A percentile compares a stretch with the other conserved stretches of the same genome.
Conservation (phyloP, 768 basidiomycete species). For the Pisolithus tinctorius region DNA sequence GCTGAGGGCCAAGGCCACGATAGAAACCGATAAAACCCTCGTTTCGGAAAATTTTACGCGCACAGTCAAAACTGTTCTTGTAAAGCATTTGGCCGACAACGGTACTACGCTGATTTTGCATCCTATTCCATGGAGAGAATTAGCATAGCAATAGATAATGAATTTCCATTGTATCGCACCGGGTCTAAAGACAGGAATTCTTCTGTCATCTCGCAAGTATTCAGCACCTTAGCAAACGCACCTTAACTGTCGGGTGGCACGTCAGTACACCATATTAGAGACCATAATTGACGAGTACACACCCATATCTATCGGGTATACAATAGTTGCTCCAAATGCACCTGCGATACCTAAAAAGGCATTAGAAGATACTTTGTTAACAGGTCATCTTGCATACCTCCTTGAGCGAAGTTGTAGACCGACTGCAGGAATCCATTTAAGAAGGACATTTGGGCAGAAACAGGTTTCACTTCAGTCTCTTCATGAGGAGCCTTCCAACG, state of each 20-base stretch:
- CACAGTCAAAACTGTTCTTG: constrained; percentile 94
- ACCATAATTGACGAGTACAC: constrained; percentile 25
- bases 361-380: constrained; percentile 9
- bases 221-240: constrained; percentile 26
- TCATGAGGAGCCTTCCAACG: constrained; percentile 75
- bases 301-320: constrained; percentile 95
- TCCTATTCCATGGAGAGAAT: constrained; percentile 36
- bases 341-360: constrained; percentile 71
- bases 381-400: constrained; percentile 43
- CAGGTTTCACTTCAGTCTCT: constrained; percentile 31
- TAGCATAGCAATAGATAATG: not conserved
- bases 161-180: constrained; percentile 33
- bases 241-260: constrained; percentile 53
- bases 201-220: not conserved
- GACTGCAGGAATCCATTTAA: constrained; percentile 59
- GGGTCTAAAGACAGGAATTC: constrained; percentile 38
- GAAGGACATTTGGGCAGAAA: constrained; percentile 33
- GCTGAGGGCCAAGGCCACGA: constrained; percentile 89
- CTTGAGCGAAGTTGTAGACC: constrained; percentile 80
- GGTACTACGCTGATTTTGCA: constrained; percentile 96
- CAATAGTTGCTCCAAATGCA: constrained; percentile 92
- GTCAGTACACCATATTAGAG: constrained; percentile 7
- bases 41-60: constrained; percentile 87
- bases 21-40: constrained; percentile 97
- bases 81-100: constrained; percentile 96